Base-by-base conservation (phyloP, 139 green algal genomes). In the Coelastrella sp. region DNA sequence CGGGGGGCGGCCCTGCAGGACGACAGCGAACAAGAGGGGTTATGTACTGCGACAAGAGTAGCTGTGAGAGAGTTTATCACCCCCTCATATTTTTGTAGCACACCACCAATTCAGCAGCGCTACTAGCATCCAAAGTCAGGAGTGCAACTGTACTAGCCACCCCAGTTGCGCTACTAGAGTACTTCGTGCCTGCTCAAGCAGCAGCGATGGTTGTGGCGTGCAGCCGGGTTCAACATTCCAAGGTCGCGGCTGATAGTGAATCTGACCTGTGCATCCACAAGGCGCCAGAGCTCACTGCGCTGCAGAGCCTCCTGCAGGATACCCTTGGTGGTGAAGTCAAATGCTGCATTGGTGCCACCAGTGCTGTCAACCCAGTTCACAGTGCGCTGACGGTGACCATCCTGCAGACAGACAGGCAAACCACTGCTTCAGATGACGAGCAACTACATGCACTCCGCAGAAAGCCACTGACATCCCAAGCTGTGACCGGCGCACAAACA, bases 321-420 rank as follows among this genome's bases (percentile, higher is more conserved):
- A 73, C 97, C 98, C 92, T 99, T 99, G 86, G 96, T 98, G 71
- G 97, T 99, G 97, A 99, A 99, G 94, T 99, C 98, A 92, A 99
- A 99, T 54, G 97, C 97, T 3, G 96, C 96, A 5, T 94, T 89
- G 58, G 97, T 99, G 88, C 96, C 97, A 7, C 97, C 97, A 3
- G 97, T 99, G 47, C 89, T 80, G 92, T 99, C 97, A 80, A 94
- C 97, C 98, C 98, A 99, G 94, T 98, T 96, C 80, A 98, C 94
- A 23, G 96, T 99, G 87, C 96, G 95, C 94, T 99, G 97, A 11
- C 98, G 92, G 94, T 98, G 97, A 5, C 80, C 68, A 92, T 98
- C 94, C 93, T 95, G 90, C 61, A 76, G 32, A 7, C 3, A 22
- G n/a, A 22, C 3, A 5, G 60, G 14, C 54, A 14, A 8, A 60